Evolutionary conservation across 2,329 filamentous ascomycete species (phyloP).

Genomic region (Amauroascus verrucosus): DNA sequence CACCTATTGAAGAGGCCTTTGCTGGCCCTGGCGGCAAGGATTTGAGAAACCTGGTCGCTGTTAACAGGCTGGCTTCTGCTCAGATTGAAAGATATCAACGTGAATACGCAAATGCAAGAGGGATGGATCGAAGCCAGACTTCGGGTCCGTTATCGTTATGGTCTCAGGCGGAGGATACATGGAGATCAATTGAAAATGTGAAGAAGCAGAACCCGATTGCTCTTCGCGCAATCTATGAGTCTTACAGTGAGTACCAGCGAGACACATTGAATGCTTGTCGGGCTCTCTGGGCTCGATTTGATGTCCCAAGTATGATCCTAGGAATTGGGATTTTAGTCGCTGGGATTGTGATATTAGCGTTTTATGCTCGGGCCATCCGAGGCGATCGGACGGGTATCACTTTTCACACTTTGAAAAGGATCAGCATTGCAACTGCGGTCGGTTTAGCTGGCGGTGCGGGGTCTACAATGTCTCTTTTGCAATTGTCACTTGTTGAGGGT

Average conservation of each 20-base stretch:
- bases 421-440: conserved; percentile 39
- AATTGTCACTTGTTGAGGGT: conserved; percentile 26
- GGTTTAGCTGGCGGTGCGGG: conserved; percentile 31
- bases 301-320: conserved; percentile 72
- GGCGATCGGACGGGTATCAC: conserved; percentile 46
- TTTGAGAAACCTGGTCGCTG: conserved; percentile 66
- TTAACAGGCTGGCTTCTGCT: conserved; percentile 66
- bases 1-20: conserved; percentile 90
- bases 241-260: conserved; percentile 63
- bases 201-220: conserved; percentile 29
- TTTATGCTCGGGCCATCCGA: conserved; percentile 56
- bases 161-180: conserved; percentile 47
- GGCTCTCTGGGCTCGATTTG: conserved; percentile 82
- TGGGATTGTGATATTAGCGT: conserved; percentile 57
- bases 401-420: conserved; percentile 43
- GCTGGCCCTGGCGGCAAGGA: conserved; percentile 52
- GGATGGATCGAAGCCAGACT: conserved; percentile 52
- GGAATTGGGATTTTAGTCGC: conserved; percentile 62
- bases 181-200: conserved; percentile 37
- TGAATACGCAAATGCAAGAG: conserved; percentile 65
- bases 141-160: conserved; percentile 50
- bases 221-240: conserved; percentile 40
- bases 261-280: conserved; percentile 72
- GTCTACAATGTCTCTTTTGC: conserved; percentile 21
- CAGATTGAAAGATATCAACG: conserved; percentile 84